phyloP scores from a whole-genome alignment of 2,329 filamentous ascomycete genomes.

The Penicillium sp. region DNA sequence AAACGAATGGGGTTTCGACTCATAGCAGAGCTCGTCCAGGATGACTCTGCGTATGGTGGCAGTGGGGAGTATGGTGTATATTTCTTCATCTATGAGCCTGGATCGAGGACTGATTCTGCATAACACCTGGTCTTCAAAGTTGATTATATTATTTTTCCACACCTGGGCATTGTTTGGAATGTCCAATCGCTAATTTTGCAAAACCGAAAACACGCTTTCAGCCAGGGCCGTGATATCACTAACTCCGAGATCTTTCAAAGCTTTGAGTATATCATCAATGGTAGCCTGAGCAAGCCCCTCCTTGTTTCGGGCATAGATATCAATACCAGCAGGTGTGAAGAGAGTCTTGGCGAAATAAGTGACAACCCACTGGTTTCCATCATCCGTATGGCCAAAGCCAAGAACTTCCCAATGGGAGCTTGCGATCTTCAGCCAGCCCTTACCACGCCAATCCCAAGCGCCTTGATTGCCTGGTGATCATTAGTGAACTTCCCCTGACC shows the following conservation, averaged over 20 bases:
- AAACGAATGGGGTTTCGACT: not conserved
- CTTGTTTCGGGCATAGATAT: slow-evolving; percentile 66
- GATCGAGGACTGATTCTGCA: too few relatives aligned
- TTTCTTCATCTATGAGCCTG: not conserved
- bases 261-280: slow-evolving; percentile 12
- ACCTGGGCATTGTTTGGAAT: too few relatives aligned
- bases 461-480: slow-evolving; percentile 23
- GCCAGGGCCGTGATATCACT: slow-evolving; percentile 11
- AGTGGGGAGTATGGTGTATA: not conserved
- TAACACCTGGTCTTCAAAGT: not conserved
- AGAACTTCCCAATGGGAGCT: slow-evolving; percentile 71
- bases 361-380: slow-evolving; percentile 66
- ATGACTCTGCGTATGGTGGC: not conserved
- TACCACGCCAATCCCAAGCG: slow-evolving; percentile 76
- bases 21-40: not conserved
- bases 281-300: slow-evolving; percentile 2
- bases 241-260: slow-evolving; percentile 8
- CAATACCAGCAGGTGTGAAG: slow-evolving; percentile 80
- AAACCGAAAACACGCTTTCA: slow-evolving; percentile 12
- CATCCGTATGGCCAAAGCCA: slow-evolving; percentile 22
- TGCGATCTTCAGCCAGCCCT: slow-evolving; percentile 71
- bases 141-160: not conserved
- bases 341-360: slow-evolving; percentile 82
- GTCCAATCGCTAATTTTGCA: slow-evolving; percentile 6
- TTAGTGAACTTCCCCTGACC: not conserved